Evolutionary conservation across 148 eudicot genomes (phyloP).

Genomic region (Fagopyrum esculentum): DNA sequence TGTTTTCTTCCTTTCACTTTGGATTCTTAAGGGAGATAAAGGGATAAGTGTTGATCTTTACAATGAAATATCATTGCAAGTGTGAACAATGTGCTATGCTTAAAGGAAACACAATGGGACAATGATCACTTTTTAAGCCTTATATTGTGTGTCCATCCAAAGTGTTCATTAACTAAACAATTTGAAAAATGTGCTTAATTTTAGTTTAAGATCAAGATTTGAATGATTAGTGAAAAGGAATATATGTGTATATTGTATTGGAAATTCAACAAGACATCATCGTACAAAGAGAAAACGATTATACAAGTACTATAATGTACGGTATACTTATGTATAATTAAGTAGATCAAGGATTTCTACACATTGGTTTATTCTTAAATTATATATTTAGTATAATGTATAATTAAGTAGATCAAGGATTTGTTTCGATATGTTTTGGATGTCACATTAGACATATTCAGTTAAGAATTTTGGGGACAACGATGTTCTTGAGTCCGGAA

Average conservation of each 20-base stretch:
- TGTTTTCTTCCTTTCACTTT: conserved; percentile 7
- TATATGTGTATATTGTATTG: background rate
- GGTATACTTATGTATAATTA: too few species aligned
- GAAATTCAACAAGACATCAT: background rate
- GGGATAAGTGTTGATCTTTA: background rate
- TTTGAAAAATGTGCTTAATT: background rate
- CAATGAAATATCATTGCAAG: conserved; percentile 2
- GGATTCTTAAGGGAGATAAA: background rate
- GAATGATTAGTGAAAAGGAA: background rate
- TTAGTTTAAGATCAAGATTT: background rate
- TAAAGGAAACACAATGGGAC: conserved; percentile 5
- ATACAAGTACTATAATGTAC: background rate
- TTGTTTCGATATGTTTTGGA: too few species aligned
- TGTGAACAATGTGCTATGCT: conserved; percentile 4
- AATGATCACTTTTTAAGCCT: background rate
- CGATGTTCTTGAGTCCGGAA: too few species aligned
- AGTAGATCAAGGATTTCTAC: too few species aligned
- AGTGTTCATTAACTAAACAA: background rate
- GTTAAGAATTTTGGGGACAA: too few species aligned
- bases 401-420: too few species aligned
- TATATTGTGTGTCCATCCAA: background rate
- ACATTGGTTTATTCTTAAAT: background rate
- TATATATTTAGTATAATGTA: too few species aligned
- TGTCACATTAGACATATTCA: too few species aligned
- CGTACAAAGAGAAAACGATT: background rate